Conservation (phyloP, 2,329 filamentous ascomycete genomes). For the Penicillium sp. region DNA sequence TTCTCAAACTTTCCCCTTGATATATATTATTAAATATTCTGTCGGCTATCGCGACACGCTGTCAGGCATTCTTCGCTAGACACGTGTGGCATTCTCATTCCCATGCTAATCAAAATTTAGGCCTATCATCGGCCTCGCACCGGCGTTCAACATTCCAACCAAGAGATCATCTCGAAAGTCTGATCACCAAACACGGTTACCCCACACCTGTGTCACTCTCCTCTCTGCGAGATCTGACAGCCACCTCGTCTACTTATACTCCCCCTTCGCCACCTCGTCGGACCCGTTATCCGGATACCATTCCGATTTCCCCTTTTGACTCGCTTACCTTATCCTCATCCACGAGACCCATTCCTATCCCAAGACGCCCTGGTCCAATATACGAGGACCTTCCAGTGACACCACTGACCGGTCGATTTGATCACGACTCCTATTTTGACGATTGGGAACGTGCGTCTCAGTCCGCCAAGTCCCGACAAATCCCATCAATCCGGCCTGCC, state of each 20-base stretch:
- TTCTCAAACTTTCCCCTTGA: conserved; percentile 10
- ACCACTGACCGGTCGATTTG: conserved; percentile 41
- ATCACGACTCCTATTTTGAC: conserved; percentile 36
- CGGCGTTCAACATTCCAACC: conserved; percentile 26
- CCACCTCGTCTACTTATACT: conserved; percentile 39
- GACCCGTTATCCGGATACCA: conserved; percentile 20
- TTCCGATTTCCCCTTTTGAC: conserved; percentile 27
- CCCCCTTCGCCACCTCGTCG: conserved; percentile 29
- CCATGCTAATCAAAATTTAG: conserved; percentile 30
- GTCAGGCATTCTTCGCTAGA: conserved; percentile 19
- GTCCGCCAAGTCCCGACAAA: conserved; percentile 21
- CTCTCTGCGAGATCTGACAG: conserved; percentile 39
- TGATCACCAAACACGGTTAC: conserved; percentile 41
- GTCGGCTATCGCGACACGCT: conserved; percentile 11
- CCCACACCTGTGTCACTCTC: conserved; percentile 42
- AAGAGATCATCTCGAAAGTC: conserved; percentile 38
- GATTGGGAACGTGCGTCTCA: conserved; percentile 32
- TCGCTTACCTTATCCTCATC: conserved; percentile 32
- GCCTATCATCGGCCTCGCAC: conserved; percentile 23
- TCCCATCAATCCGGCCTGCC: conserved; percentile 12
- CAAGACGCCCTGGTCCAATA: conserved; percentile 25
- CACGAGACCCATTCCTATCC: conserved; percentile 40
- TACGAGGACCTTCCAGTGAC: conserved; percentile 39
- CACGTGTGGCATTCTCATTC: conserved; percentile 35
- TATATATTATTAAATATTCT: neutral